phyloP scores from a whole-genome alignment of 768 basidiomycete species.

The Russula vinacea region DNA sequence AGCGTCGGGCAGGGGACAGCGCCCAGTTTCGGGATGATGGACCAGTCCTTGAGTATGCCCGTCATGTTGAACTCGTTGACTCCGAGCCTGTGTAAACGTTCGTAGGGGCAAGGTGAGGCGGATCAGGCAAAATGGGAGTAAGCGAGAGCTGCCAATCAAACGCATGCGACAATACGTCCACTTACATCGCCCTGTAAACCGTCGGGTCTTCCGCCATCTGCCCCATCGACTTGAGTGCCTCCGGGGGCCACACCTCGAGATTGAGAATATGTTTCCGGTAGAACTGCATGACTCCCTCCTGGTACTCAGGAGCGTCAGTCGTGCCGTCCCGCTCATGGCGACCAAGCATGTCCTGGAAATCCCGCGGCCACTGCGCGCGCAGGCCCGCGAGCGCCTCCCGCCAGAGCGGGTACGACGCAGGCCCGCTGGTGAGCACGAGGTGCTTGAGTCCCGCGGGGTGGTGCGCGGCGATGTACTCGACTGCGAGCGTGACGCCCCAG shows the following conservation, averaged over 20 bases:
- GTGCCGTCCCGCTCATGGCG: conserved; percentile 37
- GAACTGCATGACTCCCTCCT: conserved; percentile 34
- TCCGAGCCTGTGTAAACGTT: conserved; percentile 2
- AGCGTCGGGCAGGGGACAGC: conserved; percentile 28
- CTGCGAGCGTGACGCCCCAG: conserved; percentile 47
- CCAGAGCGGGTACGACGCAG: conserved; percentile 37
- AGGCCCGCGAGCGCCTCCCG: conserved; percentile 31
- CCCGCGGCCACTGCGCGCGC: conserved; percentile 35
- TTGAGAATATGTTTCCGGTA: conserved; percentile 35
- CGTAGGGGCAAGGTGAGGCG: not conserved
- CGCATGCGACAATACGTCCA: too few relatives aligned
- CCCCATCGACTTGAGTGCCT: conserved; percentile 31
- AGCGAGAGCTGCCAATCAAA: too few relatives aligned
- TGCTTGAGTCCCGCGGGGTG: conserved; percentile 38
- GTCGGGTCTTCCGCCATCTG: conserved; percentile 39
- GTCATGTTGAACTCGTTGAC: conserved; percentile 15
- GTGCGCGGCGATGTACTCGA: conserved; percentile 32
- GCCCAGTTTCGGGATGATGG: conserved; percentile 25
- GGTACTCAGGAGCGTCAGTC: conserved; percentile 37
- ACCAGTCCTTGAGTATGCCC: conserved; percentile 29
- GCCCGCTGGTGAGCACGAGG: conserved; percentile 35
- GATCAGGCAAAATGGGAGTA: not conserved
- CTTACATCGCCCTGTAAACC: conserved; percentile 40
- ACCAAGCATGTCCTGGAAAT: conserved; percentile 36
- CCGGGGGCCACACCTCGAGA: conserved; percentile 35